Conservation (phyloP, 129 eudicot species). For the Artemisia argyi region DNA sequence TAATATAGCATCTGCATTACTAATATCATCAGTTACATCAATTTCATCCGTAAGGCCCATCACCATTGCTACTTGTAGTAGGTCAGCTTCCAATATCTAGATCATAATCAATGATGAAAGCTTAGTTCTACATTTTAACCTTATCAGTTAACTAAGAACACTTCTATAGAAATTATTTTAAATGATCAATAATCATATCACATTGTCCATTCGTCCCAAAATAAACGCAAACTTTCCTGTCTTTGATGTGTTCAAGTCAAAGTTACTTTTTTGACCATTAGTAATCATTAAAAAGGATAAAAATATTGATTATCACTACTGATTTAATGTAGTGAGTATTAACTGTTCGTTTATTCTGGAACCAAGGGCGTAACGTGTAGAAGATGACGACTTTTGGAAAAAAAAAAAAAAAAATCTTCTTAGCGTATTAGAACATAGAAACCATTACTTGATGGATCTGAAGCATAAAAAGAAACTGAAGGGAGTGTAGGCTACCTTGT, state of each 20-base stretch:
- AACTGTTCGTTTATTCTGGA: not conserved
- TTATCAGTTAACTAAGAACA: not conserved
- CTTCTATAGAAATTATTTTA: not conserved
- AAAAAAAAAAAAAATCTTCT: not conserved
- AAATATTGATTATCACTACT: not conserved
- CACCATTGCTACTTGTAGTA: slow-evolving; percentile 79
- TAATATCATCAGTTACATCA: slow-evolving; percentile 72
- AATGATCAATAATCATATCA: not conserved
- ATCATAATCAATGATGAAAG: slow-evolving; percentile 13
- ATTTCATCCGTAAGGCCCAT: slow-evolving; percentile 89
- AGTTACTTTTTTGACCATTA: slow-evolving; percentile 8
- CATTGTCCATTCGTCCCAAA: not conserved
- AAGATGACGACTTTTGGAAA: too few relatives aligned
- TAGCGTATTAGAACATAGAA: not conserved
- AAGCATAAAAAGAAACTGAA: not conserved
- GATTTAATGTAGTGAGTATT: not conserved
- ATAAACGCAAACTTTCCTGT: not conserved
- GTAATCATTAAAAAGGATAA: not conserved
- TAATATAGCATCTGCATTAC: slow-evolving; percentile 77
- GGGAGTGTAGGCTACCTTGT: slow-evolving; percentile 55
- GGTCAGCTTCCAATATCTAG: slow-evolving; percentile 90
- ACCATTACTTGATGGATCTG: not conserved
- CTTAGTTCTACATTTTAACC: not conserved
- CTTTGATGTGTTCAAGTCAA: slow-evolving; percentile 1
- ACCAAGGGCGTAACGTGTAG: not conserved